A percentile compares a stretch with the other conserved stretches of the same genome.
Evolutionary conservation across 2,329 filamentous ascomycete species (phyloP).

Genomic region (Aspergillus flavus): DNA sequence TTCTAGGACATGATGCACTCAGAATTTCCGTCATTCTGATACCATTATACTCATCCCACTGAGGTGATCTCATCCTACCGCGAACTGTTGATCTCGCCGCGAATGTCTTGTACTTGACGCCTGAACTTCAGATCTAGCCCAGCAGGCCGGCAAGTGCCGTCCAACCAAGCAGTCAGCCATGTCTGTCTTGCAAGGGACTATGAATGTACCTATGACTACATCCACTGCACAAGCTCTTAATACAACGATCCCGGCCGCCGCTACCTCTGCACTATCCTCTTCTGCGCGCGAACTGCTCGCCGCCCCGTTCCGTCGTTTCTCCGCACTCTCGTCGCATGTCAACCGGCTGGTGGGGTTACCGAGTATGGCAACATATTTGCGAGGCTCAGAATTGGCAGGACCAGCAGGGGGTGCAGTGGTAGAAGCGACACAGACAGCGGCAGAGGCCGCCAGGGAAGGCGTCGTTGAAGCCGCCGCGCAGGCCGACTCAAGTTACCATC

Average conservation of each 20-base stretch:
- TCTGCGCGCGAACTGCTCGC: slow-evolving; percentile 37
- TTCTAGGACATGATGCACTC: background rate
- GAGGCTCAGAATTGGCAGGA: slow-evolving; percentile 26
- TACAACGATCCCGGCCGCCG: slow-evolving; percentile 21
- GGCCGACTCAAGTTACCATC: slow-evolving; percentile 36
- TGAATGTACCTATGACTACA: slow-evolving; percentile 22
- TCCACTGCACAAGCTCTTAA: slow-evolving; percentile 25
- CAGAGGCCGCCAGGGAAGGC: slow-evolving; percentile 35
- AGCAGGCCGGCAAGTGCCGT: background rate
- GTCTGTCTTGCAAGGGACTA: slow-evolving; percentile 26
- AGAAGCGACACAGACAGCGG: slow-evolving; percentile 40
- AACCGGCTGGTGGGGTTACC: slow-evolving; percentile 33
- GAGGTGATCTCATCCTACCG: too few relatives aligned
- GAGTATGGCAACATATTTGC: slow-evolving; percentile 27
- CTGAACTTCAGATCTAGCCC: background rate
- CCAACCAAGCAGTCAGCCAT: slow-evolving; percentile 17
- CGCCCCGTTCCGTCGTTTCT: slow-evolving; percentile 41
- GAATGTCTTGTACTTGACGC: background rate
- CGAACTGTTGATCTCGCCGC: background rate
- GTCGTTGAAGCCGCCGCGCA: slow-evolving; percentile 36
- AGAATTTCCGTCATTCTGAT: background rate
- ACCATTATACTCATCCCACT: background rate
- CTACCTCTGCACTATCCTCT: slow-evolving; percentile 27
- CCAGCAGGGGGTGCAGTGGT: slow-evolving; percentile 45
- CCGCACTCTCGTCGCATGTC: slow-evolving; percentile 37